phyloP scores from a whole-genome alignment of 768 basidiomycete species.

The Harrya chromipes region DNA sequence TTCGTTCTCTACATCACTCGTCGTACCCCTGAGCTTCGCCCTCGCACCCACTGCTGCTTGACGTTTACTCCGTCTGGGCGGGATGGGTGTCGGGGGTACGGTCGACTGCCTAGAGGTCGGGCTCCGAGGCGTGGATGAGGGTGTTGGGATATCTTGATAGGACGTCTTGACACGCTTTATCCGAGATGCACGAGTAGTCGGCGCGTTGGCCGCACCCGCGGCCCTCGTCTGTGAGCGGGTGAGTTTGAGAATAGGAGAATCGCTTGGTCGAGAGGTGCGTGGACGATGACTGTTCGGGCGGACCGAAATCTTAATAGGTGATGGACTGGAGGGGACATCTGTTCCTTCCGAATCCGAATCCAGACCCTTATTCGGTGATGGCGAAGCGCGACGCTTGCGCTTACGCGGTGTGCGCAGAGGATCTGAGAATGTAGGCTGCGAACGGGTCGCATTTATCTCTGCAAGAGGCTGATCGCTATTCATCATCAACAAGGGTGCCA shows the following conservation, averaged over 20 bases:
- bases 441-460: constrained; percentile 4
- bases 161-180: constrained; percentile 19
- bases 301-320: constrained; percentile 29
- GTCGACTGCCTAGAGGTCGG: constrained; percentile 9
- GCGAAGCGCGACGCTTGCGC: constrained; percentile 19
- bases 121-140: constrained; percentile 20
- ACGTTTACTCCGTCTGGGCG: constrained; percentile 25
- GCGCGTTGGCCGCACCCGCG: neutral
- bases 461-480: constrained; percentile 14
- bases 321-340: constrained; percentile 25
- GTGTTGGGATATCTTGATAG: constrained; percentile 24
- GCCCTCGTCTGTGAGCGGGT: constrained; percentile 17
- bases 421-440: constrained; percentile 19
- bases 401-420: constrained; percentile 33
- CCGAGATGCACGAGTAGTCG: neutral
- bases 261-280: neutral
- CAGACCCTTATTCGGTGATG: neutral
- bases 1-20: constrained; percentile 8
- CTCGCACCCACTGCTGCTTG: constrained; percentile 22
- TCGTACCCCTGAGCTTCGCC: constrained; percentile 1
- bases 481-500: constrained; percentile 25
- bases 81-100: constrained; percentile 17
- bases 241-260: constrained; percentile 1
- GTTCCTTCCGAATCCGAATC: constrained; percentile 11
- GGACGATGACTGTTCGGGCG: constrained; percentile 3